Percentiles rank a stretch among this genome's conserved stretches.
Conservation (phyloP, 192 early-diverging fungal genomes). For the Coemansia sp. region DNA sequence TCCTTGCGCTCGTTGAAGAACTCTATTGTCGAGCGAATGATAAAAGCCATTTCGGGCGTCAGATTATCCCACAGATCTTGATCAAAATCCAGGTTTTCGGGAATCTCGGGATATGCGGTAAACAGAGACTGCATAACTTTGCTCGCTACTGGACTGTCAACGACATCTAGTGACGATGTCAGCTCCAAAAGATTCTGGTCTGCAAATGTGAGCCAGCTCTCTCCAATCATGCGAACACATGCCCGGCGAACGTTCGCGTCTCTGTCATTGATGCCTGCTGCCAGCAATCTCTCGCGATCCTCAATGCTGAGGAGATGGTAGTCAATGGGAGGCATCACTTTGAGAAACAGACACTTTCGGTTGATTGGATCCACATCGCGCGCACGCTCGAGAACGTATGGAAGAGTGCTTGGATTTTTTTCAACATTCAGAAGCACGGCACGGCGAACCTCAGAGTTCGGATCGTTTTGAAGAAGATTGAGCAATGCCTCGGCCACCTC, state of each 20-base stretch:
- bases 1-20: constrained; percentile 54
- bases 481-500: constrained; percentile 66
- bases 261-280: constrained; percentile 79
- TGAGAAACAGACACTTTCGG: constrained; percentile 69
- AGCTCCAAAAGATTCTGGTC: constrained; percentile 75
- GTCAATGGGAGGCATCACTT: constrained; percentile 71
- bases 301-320: constrained; percentile 68
- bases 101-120: constrained; percentile 64
- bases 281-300: constrained; percentile 70
- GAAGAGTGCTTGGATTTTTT: constrained; percentile 61
- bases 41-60: constrained; percentile 58
- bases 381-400: constrained; percentile 72
- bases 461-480: constrained; percentile 69
- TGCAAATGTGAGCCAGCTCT: constrained; percentile 72
- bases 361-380: constrained; percentile 77
- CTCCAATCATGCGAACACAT: constrained; percentile 66
- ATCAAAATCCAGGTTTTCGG: constrained; percentile 61
- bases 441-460: constrained; percentile 81
- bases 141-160: constrained; percentile 65
- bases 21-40: constrained; percentile 50
- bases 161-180: constrained; percentile 70
- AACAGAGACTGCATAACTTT: constrained; percentile 68
- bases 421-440: constrained; percentile 77
- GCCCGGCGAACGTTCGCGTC: constrained; percentile 77
- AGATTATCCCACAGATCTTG: constrained; percentile 57